Percentiles rank a stretch among this genome's conserved stretches.
Evolutionary conservation across 116 monocot species (phyloP).

Genomic region (Cymodocea nodosa): DNA sequence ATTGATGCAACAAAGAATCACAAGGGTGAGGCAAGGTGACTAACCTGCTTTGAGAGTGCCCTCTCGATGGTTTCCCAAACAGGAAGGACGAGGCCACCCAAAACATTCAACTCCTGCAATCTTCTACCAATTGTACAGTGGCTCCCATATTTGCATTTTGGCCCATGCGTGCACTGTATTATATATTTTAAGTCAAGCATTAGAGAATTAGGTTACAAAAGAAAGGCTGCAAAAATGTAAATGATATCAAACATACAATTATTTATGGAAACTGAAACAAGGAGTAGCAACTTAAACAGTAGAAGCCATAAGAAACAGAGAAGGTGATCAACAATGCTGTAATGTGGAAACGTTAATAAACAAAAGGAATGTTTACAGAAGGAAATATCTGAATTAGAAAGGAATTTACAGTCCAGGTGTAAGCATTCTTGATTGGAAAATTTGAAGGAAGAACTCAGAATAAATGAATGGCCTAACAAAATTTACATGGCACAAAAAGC

Average conservation of each 20-base stretch:
- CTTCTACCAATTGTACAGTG: constrained; percentile 95
- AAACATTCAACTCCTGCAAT: constrained; percentile 79
- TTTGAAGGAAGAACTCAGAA: no score
- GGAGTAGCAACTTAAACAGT: no score
- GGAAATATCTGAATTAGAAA: no score
- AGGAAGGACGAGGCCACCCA: constrained; percentile 95
- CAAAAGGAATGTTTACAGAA: no score
- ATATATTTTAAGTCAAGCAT: background rate
- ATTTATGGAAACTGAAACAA: background rate
- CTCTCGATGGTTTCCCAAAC: constrained; percentile 90
- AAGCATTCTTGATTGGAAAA: no score
- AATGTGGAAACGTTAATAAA: no score
- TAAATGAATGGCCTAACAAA: no score
- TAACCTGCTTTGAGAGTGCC: constrained; percentile 80
- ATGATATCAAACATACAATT: background rate
- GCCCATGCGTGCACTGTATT: constrained; percentile 91
- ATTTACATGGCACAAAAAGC: no score
- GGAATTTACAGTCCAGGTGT: no score
- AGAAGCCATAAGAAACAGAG: no score
- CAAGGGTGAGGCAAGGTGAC: background rate
- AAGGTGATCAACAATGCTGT: no score
- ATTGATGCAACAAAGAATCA: background rate
- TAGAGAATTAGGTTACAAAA: background rate
- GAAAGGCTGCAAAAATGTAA: background rate
- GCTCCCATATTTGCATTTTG: constrained; percentile 85